These are phyloP conservation scores for Turritis glabra DNA, from an alignment of 345 rosid genomes.

Conservation along the genomic window DNA sequence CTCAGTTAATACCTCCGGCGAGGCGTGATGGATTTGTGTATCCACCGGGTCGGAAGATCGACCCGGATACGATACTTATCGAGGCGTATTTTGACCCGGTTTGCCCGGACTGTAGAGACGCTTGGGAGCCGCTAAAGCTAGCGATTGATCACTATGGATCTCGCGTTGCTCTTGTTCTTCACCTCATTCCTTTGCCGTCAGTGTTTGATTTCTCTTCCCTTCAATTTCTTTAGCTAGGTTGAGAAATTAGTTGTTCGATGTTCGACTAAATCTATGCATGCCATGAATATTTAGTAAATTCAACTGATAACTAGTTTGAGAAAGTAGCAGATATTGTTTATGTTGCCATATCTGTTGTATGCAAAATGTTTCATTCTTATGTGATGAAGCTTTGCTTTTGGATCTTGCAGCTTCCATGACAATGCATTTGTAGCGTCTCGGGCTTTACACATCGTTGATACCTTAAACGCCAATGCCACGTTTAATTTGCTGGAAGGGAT, in stretches of 20 bases:
- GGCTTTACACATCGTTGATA: slow-evolving; percentile 69
- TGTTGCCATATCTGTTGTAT: background rate
- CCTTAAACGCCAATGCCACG: slow-evolving; percentile 55
- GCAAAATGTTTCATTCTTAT: background rate
- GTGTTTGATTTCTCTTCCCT: slow-evolving; percentile 34
- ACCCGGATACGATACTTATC: slow-evolving; percentile 52
- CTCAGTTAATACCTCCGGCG: slow-evolving; percentile 77
- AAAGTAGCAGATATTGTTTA: background rate
- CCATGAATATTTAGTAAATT: background rate
- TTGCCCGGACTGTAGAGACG: slow-evolving; percentile 82
- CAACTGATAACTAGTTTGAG: background rate
- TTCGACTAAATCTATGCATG: slow-evolving; percentile 3
- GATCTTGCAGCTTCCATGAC: slow-evolving; percentile 75
- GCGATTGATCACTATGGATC: slow-evolving; percentile 64
- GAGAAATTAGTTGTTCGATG: background rate
- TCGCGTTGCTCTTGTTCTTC: slow-evolving; percentile 58
- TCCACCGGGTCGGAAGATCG: slow-evolving; percentile 37
- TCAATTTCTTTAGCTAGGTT: slow-evolving; percentile 1
- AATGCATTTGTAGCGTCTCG: slow-evolving; percentile 77
- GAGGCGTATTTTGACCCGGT: slow-evolving; percentile 92
- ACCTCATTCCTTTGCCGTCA: slow-evolving; percentile 91
- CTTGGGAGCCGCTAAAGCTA: slow-evolving; percentile 80
- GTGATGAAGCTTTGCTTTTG: slow-evolving; percentile 5
- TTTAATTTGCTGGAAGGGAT: slow-evolving; percentile 65
- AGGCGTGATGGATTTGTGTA: slow-evolving; percentile 79